Evolutionary conservation across 495 filamentous ascomycete genomes (phyloP), one percentile per base, ranked within the genome.

Genomic region (Lentithecium fluviatile): DNA sequence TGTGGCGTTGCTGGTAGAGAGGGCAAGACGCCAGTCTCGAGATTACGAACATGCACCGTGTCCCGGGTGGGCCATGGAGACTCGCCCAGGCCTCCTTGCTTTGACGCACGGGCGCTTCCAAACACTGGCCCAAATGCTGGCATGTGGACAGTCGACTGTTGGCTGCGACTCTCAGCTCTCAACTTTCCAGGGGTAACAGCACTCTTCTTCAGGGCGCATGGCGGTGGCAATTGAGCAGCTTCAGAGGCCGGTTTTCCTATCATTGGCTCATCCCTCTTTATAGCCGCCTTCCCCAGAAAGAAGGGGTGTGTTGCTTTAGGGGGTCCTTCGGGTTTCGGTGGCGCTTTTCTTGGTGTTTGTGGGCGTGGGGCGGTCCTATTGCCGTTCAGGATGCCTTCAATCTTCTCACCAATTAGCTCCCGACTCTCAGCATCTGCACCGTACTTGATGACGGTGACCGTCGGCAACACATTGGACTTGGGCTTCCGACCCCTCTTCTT

Each of bases 271-370:
- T 68, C 45, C 32, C 60, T 60, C 13, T 52, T 55, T 12, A 19
- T 24, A 11, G 36, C 37, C 6, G 59, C 1, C 56, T 81, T 82
- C 6, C 77, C 79, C 5, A 79, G 52, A 68, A 96, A 96, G 68
- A 96, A 95, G 0, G 91, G 91, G 74, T 95, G 91, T 0, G 88
- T 87, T 2, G 81, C 59, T 67, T 89, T 95, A 21, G 73, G 52
- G 29, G 82, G 73, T 29, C 71, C 73, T 13, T 54, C 58, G 24
- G 74, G 67, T 55, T 73, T 74, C 43, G 36, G 37, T 12, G 42
- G 47, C 24, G 21, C 34, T 7, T 52, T 49, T 21, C 58, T 59
- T 58, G 38, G 48, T 51, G 36, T 24, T 46, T 60, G n/a, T 25
- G 24, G 29, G 7, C 5, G 6, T 11, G 11, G 6, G 6, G 12